Evolutionary conservation across 306 rosid genomes (phyloP).

Genomic region (Malus orientalis): DNA sequence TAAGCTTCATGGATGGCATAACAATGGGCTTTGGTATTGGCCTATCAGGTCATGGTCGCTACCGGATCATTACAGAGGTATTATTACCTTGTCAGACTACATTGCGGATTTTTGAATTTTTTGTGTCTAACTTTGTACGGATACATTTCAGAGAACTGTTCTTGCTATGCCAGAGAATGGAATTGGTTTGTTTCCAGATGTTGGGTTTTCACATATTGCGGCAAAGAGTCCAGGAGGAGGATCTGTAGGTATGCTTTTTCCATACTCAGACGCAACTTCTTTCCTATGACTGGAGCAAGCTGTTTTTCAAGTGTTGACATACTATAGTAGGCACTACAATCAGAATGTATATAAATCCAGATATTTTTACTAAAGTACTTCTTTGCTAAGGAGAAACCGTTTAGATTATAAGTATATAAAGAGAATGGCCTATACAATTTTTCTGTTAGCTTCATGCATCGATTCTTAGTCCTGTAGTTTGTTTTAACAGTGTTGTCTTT

Average conservation of each 20-base stretch:
- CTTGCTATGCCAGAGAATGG: conserved; percentile 99
- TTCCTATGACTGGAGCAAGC: background rate
- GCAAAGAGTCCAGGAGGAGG: conserved; percentile 97
- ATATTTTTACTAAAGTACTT: background rate
- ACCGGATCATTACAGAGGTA: conserved; percentile 90
- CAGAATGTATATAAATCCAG: background rate
- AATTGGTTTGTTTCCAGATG: conserved; percentile 94
- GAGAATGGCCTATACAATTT: conserved; percentile 4
- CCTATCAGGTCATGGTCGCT: conserved; percentile 90
- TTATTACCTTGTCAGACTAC: conserved; percentile 8
- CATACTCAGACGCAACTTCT: background rate
- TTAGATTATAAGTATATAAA: background rate
- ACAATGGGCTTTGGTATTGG: conserved; percentile 99
- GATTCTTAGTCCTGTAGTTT: background rate
- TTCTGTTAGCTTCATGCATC: conserved; percentile 7
- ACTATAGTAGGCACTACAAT: background rate
- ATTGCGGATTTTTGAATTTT: conserved; percentile 3
- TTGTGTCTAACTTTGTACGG: background rate
- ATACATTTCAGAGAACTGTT: conserved; percentile 64
- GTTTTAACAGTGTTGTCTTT: conserved; percentile 10
- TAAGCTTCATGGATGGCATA: conserved; percentile 93
- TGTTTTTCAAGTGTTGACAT: background rate
- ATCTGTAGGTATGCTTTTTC: conserved; percentile 62
- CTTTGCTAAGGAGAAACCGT: background rate
- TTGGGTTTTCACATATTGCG: conserved; percentile 88